These are phyloP conservation scores for Cichorium intybus DNA, from an alignment of 140 eudicot genomes.

Conservation along the genomic window DNA sequence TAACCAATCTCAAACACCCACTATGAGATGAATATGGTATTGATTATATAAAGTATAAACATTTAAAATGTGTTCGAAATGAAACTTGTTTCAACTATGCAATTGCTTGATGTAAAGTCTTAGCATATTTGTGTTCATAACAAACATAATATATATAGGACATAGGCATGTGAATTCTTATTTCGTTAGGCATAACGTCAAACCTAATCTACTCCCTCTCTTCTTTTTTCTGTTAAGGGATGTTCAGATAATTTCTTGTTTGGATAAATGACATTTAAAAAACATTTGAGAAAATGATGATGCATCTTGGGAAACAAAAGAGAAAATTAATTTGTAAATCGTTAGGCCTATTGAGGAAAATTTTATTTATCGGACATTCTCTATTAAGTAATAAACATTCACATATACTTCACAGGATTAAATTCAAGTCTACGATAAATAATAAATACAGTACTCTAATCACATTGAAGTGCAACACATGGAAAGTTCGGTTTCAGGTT, in stretches of 20 bases:
- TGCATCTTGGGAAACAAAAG: not conserved
- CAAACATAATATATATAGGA: not conserved
- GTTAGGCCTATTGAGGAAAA: no score
- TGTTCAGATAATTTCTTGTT: not conserved
- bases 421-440: no score
- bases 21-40: not conserved
- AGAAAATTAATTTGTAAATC: no score
- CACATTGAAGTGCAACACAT: not conserved
- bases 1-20: no score
- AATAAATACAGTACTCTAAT: no score
- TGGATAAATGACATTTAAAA: no score
- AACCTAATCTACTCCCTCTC: not conserved
- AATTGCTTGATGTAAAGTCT: not conserved
- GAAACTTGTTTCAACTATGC: not conserved
- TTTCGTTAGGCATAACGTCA: not conserved
- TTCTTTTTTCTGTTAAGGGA: no score
- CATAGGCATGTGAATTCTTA: conserved; percentile 13
- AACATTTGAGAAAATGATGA: not conserved
- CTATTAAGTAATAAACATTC: not conserved
- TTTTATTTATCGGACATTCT: no score
- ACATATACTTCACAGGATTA: no score
- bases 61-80: not conserved
- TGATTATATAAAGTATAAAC: not conserved
- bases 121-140: not conserved
- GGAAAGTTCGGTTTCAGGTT: conserved; percentile 5